Base-by-base conservation (phyloP, 768 basidiomycete genomes). In the Rhodosporidiobolus sp. region DNA sequence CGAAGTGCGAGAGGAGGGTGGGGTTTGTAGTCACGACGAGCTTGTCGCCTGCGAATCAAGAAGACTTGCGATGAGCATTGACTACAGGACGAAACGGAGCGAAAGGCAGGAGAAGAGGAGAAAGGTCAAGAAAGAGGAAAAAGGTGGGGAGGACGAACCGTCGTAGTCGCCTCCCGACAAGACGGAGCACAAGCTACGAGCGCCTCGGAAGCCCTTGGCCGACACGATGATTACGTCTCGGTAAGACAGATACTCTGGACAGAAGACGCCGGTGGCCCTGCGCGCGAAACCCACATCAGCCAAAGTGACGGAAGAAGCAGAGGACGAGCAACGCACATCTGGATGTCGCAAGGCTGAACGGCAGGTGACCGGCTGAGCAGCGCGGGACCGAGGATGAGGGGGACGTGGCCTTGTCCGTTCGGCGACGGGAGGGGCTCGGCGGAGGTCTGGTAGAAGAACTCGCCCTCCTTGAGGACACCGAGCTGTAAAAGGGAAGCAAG, bases 291-390 rank as follows among this genome's bases (percentile, higher is more conserved):
- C 19, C 20, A n/a, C 19, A 7, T 32, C 28, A 60, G 57, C 28
- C 4, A 20, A 35, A 14, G 3, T n/a, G 38, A 11, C n/a, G 6
- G 22, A 32, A 22, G 9, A 28, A n/a, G 9, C 26, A 34, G 17
- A 3, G n/a, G 19, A 45, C 20, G 11, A 53, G 17, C 1, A 28
- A 12, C 50, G 59, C 35, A 71, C 65, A 45, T 59, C 34, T 69
- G 67, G 4, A 69, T 32, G 49, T 69, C 72, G 67, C 67, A 74
- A 0, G 72, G 67, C 61, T 70, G 73, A 11, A 70, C 38, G 4
- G 68, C 65, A 0, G 73, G 73, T 14, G 68, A 57, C 0, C 73
- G 68, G 24, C 24, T 54, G 20, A 74, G 45, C 12, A 74, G 69
- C 0, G 65, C 55, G 12, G 49, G 38, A 0, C 68, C 68, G 43